Evolutionary conservation across 768 basidiomycete genomes (phyloP).

Genomic region (Suillus cothurnatus): DNA sequence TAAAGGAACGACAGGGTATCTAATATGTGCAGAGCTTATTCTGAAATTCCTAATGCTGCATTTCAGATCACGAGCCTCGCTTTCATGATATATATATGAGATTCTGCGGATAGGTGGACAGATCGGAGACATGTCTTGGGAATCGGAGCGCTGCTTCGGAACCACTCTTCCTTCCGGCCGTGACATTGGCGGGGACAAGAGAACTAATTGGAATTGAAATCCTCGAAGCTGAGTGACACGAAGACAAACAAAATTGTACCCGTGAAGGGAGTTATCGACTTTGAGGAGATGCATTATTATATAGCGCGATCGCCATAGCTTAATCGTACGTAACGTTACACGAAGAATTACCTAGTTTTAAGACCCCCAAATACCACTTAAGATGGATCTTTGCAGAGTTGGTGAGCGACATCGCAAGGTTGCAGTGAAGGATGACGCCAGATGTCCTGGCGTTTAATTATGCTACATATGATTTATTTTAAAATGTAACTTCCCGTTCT

Average conservation of each 20-base stretch:
- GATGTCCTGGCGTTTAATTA: too few species aligned
- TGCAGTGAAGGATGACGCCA: too few species aligned
- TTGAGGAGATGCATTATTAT: background rate
- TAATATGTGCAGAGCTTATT: background rate
- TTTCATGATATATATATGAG: background rate
- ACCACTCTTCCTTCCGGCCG: background rate
- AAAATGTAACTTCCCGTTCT: too few species aligned
- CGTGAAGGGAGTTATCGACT: background rate
- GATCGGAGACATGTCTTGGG: background rate
- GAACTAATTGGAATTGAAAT: background rate
- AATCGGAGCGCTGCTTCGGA: background rate
- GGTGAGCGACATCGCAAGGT: too few species aligned
- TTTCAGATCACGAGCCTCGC: background rate
- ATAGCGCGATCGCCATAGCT: too few species aligned
- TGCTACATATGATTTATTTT: too few species aligned
- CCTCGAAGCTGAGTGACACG: background rate
- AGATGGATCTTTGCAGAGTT: background rate
- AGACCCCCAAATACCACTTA: background rate
- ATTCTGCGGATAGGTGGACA: background rate
- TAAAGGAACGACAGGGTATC: conserved; percentile 27
- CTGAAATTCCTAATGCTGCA: background rate
- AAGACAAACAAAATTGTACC: background rate
- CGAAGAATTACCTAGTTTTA: background rate
- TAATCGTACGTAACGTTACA: background rate
- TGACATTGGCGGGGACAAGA: background rate